Evolutionary conservation across 352 stramenopile genomes (phyloP), one percentile per base, ranked within the genome.

Genomic region (Globisporangium alternatum): DNA sequence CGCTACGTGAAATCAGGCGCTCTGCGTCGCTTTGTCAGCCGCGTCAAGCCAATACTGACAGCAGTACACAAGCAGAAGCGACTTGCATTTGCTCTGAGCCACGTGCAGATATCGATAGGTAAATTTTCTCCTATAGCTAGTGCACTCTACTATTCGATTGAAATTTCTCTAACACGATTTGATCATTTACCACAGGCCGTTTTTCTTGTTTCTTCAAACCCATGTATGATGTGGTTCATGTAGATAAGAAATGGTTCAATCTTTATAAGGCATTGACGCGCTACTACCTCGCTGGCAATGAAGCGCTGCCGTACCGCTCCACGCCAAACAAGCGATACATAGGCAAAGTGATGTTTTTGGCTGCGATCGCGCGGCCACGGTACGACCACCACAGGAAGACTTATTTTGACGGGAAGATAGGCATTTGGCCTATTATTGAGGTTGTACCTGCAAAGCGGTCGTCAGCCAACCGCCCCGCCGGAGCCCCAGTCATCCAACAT

Each of bases 311-410:
- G 3, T 31, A 56, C 5, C 13, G 15, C 12, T 12, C 13, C 7
- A 22, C 30, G 8, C 12, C 33, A 5, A 56, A 41, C 45, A 63
- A 63, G 33, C 8, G 45, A 15, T 56, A 31, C 25, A 56, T 63
- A 1, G 52, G 39, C 2, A 48, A 51, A 7, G 57, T 63, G 9
- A 63, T 63, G 57, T 54, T 56, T 22, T n/a, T 63, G 44, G 56
- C 44, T n/a, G 56, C 56, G 2, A 8, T 62, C 41, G 56, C 21
- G n/a, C 44, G 44, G 3, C 44, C 57, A 5, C 43, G 57, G 3
- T 47, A 31, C 5, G 43, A 63, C 44, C 28, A 48, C 13, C 15
- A 47, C 43, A 44, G 25, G 31, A 48, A 54, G 21, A 1, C 33
- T 3, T 31, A 39, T 7, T 55, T 63, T 15, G 28, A 63, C 13